Evolutionary conservation across 192 early-diverging fungal genomes (phyloP).

Genomic region (Kickxella alabastrina): DNA sequence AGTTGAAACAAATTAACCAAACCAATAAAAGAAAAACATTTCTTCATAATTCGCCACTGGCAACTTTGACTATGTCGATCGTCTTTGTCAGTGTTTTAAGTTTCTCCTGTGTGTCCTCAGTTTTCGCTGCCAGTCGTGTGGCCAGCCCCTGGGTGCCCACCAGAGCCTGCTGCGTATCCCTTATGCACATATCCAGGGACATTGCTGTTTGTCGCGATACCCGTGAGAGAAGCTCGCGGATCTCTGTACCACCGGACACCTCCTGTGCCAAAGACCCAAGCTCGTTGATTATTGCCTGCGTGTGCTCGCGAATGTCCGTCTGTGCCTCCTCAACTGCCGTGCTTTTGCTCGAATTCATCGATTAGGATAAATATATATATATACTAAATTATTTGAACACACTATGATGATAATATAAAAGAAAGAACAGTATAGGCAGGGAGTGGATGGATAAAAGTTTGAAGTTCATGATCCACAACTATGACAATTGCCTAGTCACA

Average conservation of each 20-base stretch:
- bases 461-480: too few species aligned
- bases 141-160: conserved; percentile 7
- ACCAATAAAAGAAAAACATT: too few species aligned
- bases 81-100: conserved; percentile 35
- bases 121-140: conserved; percentile 11
- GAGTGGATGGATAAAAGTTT: too few species aligned
- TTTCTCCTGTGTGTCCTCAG: conserved; percentile 33
- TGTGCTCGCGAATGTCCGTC: conserved; percentile 40
- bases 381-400: background rate
- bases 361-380: background rate
- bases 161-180: conserved; percentile 41
- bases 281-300: conserved; percentile 28
- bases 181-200: conserved; percentile 23
- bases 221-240: conserved; percentile 28
- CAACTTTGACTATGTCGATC: conserved; percentile 36
- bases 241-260: conserved; percentile 38
- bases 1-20: background rate
- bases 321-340: conserved; percentile 43
- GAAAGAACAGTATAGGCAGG: too few species aligned
- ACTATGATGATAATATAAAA: background rate
- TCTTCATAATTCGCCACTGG: conserved; percentile 33
- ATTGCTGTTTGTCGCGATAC: conserved; percentile 34
- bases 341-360: background rate
- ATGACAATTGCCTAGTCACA: too few species aligned
- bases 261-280: conserved; percentile 40